A percentile compares a stretch with the other conserved stretches of the same genome.
Conservation (phyloP, 1,284 basidiomycete species). For the Tilletia horrida region DNA sequence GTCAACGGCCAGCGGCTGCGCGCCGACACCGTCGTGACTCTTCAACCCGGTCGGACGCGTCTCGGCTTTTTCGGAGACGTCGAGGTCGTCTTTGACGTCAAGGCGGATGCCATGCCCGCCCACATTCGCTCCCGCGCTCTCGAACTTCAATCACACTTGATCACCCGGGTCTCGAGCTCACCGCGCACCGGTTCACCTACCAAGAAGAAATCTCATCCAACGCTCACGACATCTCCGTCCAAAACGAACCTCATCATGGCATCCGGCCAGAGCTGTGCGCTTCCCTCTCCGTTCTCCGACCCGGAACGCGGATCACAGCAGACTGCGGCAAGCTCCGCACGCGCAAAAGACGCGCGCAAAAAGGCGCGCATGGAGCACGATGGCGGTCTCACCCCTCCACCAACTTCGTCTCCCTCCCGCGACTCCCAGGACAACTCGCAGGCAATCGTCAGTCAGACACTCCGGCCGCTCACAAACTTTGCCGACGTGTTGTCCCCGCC, state of each 20-base stretch:
- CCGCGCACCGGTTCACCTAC: neutral
- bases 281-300: neutral
- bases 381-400: neutral
- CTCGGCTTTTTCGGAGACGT: slow-evolving; percentile 48
- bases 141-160: neutral
- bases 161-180: neutral
- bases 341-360: neutral
- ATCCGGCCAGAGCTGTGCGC: neutral
- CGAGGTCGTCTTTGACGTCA: slow-evolving; percentile 30
- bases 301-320: too few species aligned
- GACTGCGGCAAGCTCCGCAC: too few species aligned
- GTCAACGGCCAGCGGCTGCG: slow-evolving; percentile 46
- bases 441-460: neutral
- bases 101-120: slow-evolving; percentile 1
- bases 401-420: slow-evolving; percentile 2
- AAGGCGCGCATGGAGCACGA: neutral
- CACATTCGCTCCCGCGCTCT: slow-evolving; percentile 9
- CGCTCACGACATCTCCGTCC: neutral
- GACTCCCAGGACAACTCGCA: slow-evolving; percentile 3
- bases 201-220: slow-evolving; percentile 6
- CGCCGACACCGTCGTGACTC: slow-evolving; percentile 45
- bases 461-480: neutral
- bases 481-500: slow-evolving; percentile 8
- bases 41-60: slow-evolving; percentile 32
- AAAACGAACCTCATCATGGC: neutral